A percentile compares a stretch with the other conserved stretches of the same genome.
phyloP scores from a whole-genome alignment of 768 basidiomycete genomes.

The Lepiota venenata region DNA sequence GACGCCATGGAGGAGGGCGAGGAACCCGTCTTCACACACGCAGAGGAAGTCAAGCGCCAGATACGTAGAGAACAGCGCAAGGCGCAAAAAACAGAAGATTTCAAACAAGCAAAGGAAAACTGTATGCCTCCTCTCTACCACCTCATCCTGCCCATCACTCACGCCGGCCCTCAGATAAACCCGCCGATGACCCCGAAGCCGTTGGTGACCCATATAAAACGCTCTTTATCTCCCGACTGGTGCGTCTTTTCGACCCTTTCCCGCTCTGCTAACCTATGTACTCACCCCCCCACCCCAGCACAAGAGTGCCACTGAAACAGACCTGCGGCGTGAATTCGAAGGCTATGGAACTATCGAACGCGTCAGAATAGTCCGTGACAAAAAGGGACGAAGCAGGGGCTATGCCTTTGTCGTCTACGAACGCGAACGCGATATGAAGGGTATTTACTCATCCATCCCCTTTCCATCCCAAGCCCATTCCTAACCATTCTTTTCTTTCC shows the following conservation, averaged over 20 bases:
- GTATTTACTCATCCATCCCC: constrained; percentile 37
- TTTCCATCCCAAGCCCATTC: constrained; percentile 13
- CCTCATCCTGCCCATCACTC: constrained; percentile 10
- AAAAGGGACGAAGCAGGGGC: constrained; percentile 81
- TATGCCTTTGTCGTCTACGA: constrained; percentile 99
- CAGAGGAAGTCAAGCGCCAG: constrained; percentile 80
- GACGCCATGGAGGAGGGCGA: constrained; percentile 84
- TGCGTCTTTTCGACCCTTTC: constrained; percentile 28
- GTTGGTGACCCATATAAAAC: constrained; percentile 98
- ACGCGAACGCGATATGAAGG: constrained; percentile 99
- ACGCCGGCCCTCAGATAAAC: constrained; percentile 66
- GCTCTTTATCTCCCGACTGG: constrained; percentile 91
- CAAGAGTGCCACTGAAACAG: constrained; percentile 87
- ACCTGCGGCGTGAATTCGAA: constrained; percentile 94
- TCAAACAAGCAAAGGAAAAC: constrained; percentile 76
- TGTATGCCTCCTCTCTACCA: constrained; percentile 50
- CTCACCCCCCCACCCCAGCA: constrained; percentile 48
- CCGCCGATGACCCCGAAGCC: constrained; percentile 86
- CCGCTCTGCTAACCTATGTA: not conserved
- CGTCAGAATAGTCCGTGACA: constrained; percentile 89
- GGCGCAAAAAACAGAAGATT: constrained; percentile 72
- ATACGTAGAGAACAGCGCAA: constrained; percentile 76
- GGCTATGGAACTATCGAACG: constrained; percentile 93
- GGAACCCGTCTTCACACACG: constrained; percentile 75
- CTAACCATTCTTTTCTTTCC: constrained; percentile 17